Evolutionary conservation across 2,329 filamentous ascomycete species (phyloP), one percentile per base, ranked within the genome.

Genomic region (Alternaria postmessia): DNA sequence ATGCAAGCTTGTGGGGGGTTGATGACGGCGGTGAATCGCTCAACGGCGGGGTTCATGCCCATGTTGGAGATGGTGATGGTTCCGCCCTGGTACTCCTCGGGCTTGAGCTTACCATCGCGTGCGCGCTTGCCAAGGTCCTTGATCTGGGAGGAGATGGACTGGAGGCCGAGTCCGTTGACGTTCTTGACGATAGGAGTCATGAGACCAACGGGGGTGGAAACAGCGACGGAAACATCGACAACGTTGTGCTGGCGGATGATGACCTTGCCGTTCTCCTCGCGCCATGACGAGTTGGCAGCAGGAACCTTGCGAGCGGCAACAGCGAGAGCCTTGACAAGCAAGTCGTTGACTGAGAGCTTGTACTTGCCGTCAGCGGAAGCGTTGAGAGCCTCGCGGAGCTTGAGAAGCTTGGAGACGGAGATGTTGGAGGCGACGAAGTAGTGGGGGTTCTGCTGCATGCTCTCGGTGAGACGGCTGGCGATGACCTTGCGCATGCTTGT

Each of bases 51-150:
- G 88, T 99, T 99, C 95, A 99, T 99, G 82, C 95, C 95, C 95
- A 99, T 96, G 89, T 99, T 99, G 84, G 92, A 96, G 83, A 99
- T 98, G 81, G 94, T 97, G 84, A 99, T 97, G 79, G 93, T 96
- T 80, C 95, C 95, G 57, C 95, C 95, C 86, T 97, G 94, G 89
- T 96, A 99, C 84, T 99, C 94, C 81, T 99, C 94, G 48, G 95
- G 95, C 90, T 98, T 98, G 74, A 99, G 91, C 89, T 98, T 99
- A 83, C 92, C 92, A 72, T 98, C 95, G 64, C 93, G 89, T 65
- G 95, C 95, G 79, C 93, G 92, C 89, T 96, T 97, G 78, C 94
- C 94, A 57, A 99, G 91, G 77, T 97, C 93, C 87, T 98, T 98
- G 84, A 99, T 90, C 80, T 92, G 87, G 75, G 86, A 82, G 55